Conservation (phyloP, 2,329 filamentous ascomycete genomes). For the Fusarium sublunatum region DNA sequence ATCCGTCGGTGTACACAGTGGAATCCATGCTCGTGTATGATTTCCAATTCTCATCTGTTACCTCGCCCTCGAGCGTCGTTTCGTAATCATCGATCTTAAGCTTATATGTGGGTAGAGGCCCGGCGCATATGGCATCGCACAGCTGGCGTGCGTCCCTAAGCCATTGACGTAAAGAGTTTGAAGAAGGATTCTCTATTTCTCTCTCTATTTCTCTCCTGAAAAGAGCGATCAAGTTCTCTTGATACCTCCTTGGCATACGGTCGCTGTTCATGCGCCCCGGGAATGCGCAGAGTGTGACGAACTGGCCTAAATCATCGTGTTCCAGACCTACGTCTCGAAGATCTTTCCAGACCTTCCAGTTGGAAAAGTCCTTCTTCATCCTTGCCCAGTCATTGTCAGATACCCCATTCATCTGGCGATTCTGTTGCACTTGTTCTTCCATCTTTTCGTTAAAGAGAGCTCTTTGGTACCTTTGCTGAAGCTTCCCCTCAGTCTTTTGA, state of each 20-base stretch:
- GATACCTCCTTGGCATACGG: not conserved
- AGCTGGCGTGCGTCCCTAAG: not conserved
- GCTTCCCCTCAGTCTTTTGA: not conserved
- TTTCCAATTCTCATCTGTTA: not conserved
- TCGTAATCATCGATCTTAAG: not conserved
- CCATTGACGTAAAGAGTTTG: not conserved
- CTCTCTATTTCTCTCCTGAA: no score
- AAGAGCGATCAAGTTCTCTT: not conserved
- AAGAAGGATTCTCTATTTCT: not conserved
- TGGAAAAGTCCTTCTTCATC: not conserved
- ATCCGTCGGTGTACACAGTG: no score
- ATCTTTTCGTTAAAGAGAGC: not conserved
- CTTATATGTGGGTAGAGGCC: not conserved
- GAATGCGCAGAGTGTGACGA: not conserved
- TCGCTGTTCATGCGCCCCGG: not conserved
- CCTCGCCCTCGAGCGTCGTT: not conserved
- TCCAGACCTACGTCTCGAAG: not conserved
- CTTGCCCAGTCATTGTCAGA: not conserved
- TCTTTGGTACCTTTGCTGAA: not conserved
- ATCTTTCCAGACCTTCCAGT: not conserved
- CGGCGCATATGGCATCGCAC: not conserved
- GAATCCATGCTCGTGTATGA: no score
- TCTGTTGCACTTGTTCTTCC: not conserved
- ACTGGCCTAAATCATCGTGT: not conserved
- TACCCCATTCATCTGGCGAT: not conserved